These are phyloP conservation scores for Rhynchospora tenuis DNA, from an alignment of 176 grass and related monocot species.

Conservation along the genomic window DNA sequence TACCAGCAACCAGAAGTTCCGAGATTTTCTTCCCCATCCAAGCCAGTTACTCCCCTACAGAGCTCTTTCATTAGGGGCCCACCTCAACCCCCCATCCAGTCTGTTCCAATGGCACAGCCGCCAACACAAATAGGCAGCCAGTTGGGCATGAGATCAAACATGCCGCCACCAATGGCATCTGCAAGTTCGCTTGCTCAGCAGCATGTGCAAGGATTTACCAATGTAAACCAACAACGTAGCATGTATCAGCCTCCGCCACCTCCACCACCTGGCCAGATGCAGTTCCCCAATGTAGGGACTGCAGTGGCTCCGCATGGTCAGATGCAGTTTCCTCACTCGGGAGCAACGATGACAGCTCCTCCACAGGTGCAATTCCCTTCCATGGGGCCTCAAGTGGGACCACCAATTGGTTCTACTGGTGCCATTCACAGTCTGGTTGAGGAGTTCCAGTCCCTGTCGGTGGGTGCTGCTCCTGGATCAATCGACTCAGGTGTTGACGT, in stretches of 20 bases:
- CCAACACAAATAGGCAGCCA: background rate
- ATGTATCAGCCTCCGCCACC: slow-evolving; percentile 6
- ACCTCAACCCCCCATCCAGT: background rate
- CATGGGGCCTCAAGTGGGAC: slow-evolving; percentile 8
- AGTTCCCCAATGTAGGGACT: slow-evolving; percentile 42
- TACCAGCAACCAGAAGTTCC: slow-evolving; percentile 19
- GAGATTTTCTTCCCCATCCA: slow-evolving; percentile 9
- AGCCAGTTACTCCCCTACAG: slow-evolving; percentile 7
- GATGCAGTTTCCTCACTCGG: background rate
- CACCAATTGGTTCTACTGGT: background rate
- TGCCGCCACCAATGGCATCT: background rate
- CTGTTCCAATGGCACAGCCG: background rate
- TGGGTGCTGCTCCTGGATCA: slow-evolving; percentile 65
- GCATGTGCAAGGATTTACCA: slow-evolving; percentile 7
- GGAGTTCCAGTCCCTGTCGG: slow-evolving; percentile 86
- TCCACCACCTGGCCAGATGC: slow-evolving; percentile 28
- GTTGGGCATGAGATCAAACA: background rate
- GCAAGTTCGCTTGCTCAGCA: slow-evolving; percentile 8
- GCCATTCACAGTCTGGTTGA: slow-evolving; percentile 59
- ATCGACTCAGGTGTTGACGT: slow-evolving; percentile 64
- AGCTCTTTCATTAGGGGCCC: slow-evolving; percentile 12
- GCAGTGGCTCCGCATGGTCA: slow-evolving; percentile 13
- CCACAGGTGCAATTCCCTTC: slow-evolving; percentile 13
- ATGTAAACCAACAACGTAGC: background rate
- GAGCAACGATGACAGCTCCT: background rate